Evolutionary conservation across 2,329 filamentous ascomycete species (phyloP), one percentile per base, ranked within the genome.

Genomic region (Colletotrichum higginsianum): DNA sequence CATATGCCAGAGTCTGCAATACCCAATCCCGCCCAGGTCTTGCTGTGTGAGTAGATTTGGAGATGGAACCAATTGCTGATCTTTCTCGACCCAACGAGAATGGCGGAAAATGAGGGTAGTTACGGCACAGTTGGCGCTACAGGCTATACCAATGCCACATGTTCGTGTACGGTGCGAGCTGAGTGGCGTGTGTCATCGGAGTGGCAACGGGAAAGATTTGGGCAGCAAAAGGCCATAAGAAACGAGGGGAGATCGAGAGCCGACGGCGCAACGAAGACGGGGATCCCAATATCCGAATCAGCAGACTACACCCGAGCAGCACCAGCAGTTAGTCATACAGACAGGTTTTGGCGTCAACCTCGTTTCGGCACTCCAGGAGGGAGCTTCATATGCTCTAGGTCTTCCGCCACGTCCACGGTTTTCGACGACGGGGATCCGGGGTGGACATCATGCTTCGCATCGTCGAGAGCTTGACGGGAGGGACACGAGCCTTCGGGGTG

Each of bases 91-190:
- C 8, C 6, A 23, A 6, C 44, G 13, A 9, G 6, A 30, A 1
- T 9, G 46, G 3, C 13, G n/a, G 1, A n/a, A 35, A 12, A 18
- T 3, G 21, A 13, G 11, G 44, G 15, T 7, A 3, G 40, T 2
- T 16, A 61, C 15, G 16, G 11, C 15, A 4, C 26, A 9, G 9
- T n/a, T 38, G n/a, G 15, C 46, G 46, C 4, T 30, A 21, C 35
- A 8, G 23, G 50, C 38, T 44, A 47, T 26, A 26, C 40, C 63
- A 46, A 35, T 60, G 56, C 57, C 57, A 52, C 44, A 38, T 62
- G 63, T 35, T 44, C 26, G 64, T 62, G 67, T 35, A 38, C n/a
- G 57, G 57, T 50, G 21, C 52, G 64, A 67, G 47, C 64, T 38
- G 64, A 50, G 26, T 23, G 44, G 50, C 50, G 26, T 46, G 26